These are phyloP conservation scores for Yueomyces sinensis DNA, from an alignment of 805 yeast genomes.

Conservation along the genomic window DNA sequence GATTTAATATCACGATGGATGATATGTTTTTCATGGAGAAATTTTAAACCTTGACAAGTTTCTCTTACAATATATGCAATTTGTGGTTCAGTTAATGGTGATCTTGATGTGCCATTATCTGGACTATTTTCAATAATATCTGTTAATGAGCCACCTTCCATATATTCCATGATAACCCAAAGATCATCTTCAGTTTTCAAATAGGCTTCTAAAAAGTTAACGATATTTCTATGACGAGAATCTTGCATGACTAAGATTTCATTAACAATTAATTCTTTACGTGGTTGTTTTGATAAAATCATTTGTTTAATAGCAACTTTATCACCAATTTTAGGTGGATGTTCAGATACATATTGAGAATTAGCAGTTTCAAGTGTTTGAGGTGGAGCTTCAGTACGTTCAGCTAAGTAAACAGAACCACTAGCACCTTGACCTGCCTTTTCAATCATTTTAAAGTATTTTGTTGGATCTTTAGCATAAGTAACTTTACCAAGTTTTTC, in stretches of 20 bases:
- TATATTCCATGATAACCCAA: constrained; percentile 99
- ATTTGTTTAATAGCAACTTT: constrained; percentile 95
- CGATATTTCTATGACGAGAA: constrained; percentile 87
- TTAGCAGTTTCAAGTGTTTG: constrained; percentile 5
- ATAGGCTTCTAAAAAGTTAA: constrained; percentile 86
- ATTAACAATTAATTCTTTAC: constrained; percentile 89
- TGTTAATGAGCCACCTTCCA: constrained; percentile 98
- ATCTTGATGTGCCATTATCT: constrained; percentile 23
- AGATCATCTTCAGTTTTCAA: constrained; percentile 65
- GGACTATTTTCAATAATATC: constrained; percentile 89
- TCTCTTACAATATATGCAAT: constrained; percentile 86
- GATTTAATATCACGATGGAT: constrained; percentile 96
- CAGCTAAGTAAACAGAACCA: constrained; percentile 88
- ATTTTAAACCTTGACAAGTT: constrained; percentile 82
- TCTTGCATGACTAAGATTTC: constrained; percentile 96
- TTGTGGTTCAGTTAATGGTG: constrained; percentile 63
- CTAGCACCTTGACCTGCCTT: constrained; percentile 97
- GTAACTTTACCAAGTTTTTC: constrained; percentile 74
- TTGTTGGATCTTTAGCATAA: constrained; percentile 73
- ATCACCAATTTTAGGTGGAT: constrained; percentile 30
- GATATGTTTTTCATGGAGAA: constrained; percentile 80
- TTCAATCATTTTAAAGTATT: constrained; percentile 60
- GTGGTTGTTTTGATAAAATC: constrained; percentile 81
- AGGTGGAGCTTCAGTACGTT: constrained; percentile 34
- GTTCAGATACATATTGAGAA: constrained; percentile 7